Conservation (phyloP, 257 asterid genomes). For the Paulownia fortunei region DNA sequence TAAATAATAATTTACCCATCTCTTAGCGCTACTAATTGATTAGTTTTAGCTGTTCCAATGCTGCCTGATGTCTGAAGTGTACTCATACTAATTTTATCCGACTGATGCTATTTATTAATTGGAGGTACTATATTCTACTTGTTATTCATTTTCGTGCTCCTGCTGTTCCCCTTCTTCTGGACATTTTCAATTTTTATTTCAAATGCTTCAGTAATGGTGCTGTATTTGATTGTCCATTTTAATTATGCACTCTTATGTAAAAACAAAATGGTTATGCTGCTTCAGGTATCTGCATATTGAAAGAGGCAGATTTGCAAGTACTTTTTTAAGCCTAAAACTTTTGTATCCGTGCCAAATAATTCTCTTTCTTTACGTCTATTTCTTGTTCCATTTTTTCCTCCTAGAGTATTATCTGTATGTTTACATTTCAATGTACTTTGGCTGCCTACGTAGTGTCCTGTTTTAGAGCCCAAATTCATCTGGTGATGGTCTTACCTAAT, state of each 20-base stretch:
- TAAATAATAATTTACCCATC: neutral
- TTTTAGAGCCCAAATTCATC: constrained; percentile 1
- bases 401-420: neutral
- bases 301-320: neutral
- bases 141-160: neutral
- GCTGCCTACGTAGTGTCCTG: neutral
- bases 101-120: neutral
- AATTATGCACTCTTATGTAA: neutral
- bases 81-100: neutral
- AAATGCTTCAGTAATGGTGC: neutral
- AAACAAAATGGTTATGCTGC: neutral
- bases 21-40: neutral
- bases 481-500: neutral
- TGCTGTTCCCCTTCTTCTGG: neutral
- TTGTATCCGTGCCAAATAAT: neutral
- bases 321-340: neutral
- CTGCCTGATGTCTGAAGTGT: constrained; percentile 9
- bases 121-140: neutral
- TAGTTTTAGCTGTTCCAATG: constrained; percentile 14
- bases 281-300: neutral
- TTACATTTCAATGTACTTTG: neutral
- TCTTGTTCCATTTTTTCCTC: neutral
- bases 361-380: neutral
- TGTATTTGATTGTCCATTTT: neutral
- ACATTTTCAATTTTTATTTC: neutral